These are phyloP conservation scores for Rhazya stricta DNA, from an alignment of 257 asterid species.

Conservation along the genomic window DNA sequence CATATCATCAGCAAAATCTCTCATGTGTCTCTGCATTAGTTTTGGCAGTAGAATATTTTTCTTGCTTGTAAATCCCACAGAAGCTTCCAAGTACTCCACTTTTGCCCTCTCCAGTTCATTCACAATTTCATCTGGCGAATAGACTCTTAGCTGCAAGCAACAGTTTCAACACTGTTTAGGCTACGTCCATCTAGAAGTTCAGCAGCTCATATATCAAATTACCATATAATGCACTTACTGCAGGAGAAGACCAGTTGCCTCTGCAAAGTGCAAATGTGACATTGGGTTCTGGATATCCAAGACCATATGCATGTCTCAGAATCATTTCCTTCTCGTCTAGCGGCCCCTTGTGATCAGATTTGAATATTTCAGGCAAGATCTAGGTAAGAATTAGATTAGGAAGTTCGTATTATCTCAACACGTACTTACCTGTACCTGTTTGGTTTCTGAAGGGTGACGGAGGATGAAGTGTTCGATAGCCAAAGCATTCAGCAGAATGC, in stretches of 20 bases:
- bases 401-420: not conserved
- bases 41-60: conserved; percentile 72
- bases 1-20: conserved; percentile 85
- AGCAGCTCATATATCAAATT: not conserved
- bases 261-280: conserved; percentile 82
- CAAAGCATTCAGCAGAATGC: conserved; percentile 64
- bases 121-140: conserved; percentile 60
- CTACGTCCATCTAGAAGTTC: not conserved
- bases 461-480: conserved; percentile 85
- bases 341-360: conserved; percentile 35
- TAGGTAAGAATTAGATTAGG: not conserved
- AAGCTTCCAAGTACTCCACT: conserved; percentile 82
- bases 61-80: conserved; percentile 72
- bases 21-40: conserved; percentile 78
- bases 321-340: conserved; percentile 63
- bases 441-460: conserved; percentile 62
- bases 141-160: conserved; percentile 55
- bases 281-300: conserved; percentile 91
- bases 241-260: conserved; percentile 98
- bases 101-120: conserved; percentile 87
- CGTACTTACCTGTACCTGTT: conserved; percentile 66
- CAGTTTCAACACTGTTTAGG: not conserved
- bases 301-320: conserved; percentile 72
- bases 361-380: conserved; percentile 2
- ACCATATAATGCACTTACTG: conserved; percentile 46